Base-by-base conservation (phyloP, 257 asterid genomes). In the Primulina huaijiensis region DNA sequence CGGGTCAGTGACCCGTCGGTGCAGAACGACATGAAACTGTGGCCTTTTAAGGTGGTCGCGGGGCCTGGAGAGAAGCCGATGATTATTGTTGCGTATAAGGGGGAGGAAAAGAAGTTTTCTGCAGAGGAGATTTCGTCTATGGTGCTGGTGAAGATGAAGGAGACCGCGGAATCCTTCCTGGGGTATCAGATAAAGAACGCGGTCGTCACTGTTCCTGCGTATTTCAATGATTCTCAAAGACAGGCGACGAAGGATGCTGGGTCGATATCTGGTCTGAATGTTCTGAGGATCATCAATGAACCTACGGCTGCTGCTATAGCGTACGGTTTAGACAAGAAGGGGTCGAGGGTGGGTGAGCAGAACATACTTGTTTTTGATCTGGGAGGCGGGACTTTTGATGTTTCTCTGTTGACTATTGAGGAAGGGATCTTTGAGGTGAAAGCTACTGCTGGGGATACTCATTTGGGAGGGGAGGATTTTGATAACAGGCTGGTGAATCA, bases 251-350 rank as follows among this genome's bases (percentile, higher is more conserved):
- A 85, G 40, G 90, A 85, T 52, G 88, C 88, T 1, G 88, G 90
- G 1, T 82, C 83, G 1, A 85, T 85, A 7, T 71, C 87, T 0
- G 88, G 82, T 2, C 56, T 81, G 64, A 85, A 83, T 19, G 86
- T 85, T 8, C 62, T 85, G 75, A 62, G 90, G 57, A 85, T 85
- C 2, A 85, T 85, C n/a, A 85, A 85, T 21, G 87, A 85, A 35
- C 90, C 90, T 0, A 85, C 88, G 17, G 88, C 91, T 5, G 89
- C 91, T 8, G 91, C 91, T 4, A 86, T 86, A 0, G 89, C 91
- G 2, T 83, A 86, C 58, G 91, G 91, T 0, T 65, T 86, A 71
- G 89, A 86, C n/a, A 86, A 79, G 43, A 85, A 85, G 37, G 70
- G 72, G 0, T 66, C 85, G 2, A 62, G 76, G 12, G 74, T 53